These are phyloP conservation scores for Eudorina sp. DNA, from an alignment of 139 green algal species.

Conservation along the genomic window DNA sequence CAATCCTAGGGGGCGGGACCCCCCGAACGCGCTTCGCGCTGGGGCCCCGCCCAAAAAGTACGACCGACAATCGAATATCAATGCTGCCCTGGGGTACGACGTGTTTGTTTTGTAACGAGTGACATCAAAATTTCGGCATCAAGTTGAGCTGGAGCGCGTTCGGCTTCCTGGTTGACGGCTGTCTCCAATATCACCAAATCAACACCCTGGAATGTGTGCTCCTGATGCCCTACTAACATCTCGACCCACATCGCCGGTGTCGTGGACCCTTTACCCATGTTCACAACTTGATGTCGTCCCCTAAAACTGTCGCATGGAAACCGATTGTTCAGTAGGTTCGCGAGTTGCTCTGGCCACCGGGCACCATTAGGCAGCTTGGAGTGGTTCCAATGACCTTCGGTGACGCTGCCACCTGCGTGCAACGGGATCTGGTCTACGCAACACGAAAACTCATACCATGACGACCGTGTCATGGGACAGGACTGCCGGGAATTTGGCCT, in stretches of 20 bases:
- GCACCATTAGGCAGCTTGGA: neutral
- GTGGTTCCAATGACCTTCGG: neutral
- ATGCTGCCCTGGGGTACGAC: neutral
- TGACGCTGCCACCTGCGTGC: constrained; percentile 16
- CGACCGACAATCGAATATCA: too few species aligned
- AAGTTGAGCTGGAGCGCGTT: neutral
- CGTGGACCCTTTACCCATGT: neutral
- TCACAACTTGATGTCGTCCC: neutral
- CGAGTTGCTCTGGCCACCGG: neutral
- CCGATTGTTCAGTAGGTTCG: neutral
- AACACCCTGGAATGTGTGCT: neutral
- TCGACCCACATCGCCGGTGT: neutral
- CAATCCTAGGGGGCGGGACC: too few species aligned
- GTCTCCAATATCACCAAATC: neutral
- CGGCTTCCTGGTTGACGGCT: neutral
- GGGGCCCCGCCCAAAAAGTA: too few species aligned
- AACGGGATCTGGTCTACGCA: too few species aligned
- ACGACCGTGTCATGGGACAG: neutral
- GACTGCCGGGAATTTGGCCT: neutral
- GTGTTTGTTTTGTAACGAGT: neutral
- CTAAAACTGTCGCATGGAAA: neutral
- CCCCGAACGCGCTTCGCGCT: too few species aligned
- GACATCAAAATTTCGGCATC: constrained; percentile 7
- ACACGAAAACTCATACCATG: neutral
- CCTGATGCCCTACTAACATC: neutral